Evolutionary conservation across 164 flowering plant genomes (phyloP), one percentile per base, ranked within the genome.

Genomic region (Macadamia tetraphylla): DNA sequence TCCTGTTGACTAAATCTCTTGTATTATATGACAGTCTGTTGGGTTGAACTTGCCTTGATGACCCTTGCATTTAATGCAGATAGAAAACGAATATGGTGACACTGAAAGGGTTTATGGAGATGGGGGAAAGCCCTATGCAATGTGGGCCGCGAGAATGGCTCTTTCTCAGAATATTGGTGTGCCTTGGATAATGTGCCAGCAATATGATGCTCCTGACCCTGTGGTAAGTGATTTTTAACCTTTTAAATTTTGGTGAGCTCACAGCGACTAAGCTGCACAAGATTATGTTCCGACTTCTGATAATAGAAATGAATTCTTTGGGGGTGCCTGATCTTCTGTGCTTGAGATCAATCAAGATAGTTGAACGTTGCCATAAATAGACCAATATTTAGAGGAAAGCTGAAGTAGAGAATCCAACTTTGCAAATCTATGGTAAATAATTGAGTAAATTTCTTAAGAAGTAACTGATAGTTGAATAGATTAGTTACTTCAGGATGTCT

Each of bases 151-250:
- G 42, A 68, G 73, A 30, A 95, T 95, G 97, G 98, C 99, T 42
- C 75, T 95, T 81, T 84, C 98, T 70, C 99, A 90, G 74, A 75
- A 95, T 75, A 92, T 78, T 13, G 96, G 98, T 60, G 96, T 95
- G 15, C 99, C 99, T 60, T 95, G 99, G 99, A 90, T 95, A 51
- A 95, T 95, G 99, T 95, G 99, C 77, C 88, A 90, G 74, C 99
- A 95, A 72, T 78, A 67, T 73, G 96, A 95, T 84, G 88, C 94
- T 80, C 99, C 99, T 63, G 89, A 86, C 70, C 77, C 88, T 63
- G 92, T 95, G 88, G 99, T 95, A 68, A 85, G 89, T 0, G 29
- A 23, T 44, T 48, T 58, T 67, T 23, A n/a, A 29, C 9, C 18
- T 55, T 67, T 67, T 40, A 58, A 3, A 46, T 46, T 46, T 46